Percentiles rank a stretch among this genome's conserved stretches.
Evolutionary conservation across 306 rosid species (phyloP).

Genomic region (Hylodesmum podocarpum): DNA sequence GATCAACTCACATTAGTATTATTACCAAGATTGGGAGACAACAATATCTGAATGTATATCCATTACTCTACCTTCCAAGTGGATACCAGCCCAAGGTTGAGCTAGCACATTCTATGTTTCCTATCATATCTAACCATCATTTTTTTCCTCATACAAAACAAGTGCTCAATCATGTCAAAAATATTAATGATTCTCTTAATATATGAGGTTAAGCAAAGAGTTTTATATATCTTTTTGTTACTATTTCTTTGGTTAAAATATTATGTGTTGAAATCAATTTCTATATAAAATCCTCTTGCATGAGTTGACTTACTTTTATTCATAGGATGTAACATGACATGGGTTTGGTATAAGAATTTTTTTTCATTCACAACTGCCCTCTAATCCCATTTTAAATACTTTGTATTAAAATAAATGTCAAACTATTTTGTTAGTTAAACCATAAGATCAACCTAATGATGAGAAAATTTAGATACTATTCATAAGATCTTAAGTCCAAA

Average conservation of each 20-base stretch:
- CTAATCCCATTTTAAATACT: background rate
- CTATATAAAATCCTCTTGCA: background rate
- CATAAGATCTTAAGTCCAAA: too few species aligned
- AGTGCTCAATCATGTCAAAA: background rate
- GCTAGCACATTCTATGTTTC: conserved; percentile 19
- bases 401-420: background rate
- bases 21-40: conserved; percentile 19
- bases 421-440: background rate
- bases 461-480: too few species aligned
- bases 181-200: background rate
- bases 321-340: background rate
- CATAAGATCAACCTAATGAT: too few species aligned
- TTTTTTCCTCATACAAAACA: background rate
- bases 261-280: background rate
- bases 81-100: background rate
- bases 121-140: background rate
- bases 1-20: conserved; percentile 24
- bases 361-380: background rate
- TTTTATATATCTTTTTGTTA: background rate
- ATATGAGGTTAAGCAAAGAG: background rate
- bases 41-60: conserved; percentile 18
- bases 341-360: background rate
- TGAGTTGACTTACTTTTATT: background rate
- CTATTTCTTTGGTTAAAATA: background rate
- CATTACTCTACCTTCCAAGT: background rate